Conservation (phyloP, 139 green algal species). For the Volvox reticuliferus region DNA sequence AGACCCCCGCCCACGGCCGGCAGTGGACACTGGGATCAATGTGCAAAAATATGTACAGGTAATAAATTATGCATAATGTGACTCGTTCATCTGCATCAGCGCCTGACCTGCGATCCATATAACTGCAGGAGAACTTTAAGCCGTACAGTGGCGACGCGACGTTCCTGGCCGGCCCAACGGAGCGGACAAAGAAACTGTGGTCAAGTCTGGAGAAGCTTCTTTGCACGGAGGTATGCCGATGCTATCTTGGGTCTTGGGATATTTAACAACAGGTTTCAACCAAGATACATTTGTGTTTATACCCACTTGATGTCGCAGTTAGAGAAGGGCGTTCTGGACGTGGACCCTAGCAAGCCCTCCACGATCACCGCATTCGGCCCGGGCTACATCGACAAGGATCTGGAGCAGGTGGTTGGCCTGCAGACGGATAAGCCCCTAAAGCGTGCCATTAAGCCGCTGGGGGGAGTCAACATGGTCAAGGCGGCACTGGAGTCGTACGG, state of each 20-base stretch:
- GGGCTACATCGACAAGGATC: slow-evolving; percentile 78
- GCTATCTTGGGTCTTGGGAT: too few species aligned
- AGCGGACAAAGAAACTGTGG: slow-evolving; percentile 68
- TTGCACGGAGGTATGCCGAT: slow-evolving; percentile 57
- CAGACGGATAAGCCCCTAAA: slow-evolving; percentile 83
- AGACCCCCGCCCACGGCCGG: slow-evolving; percentile 19
- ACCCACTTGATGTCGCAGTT: background rate
- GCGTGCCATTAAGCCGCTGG: slow-evolving; percentile 83
- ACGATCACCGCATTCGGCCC: slow-evolving; percentile 71
- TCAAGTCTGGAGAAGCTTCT: slow-evolving; percentile 59
- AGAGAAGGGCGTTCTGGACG: slow-evolving; percentile 67
- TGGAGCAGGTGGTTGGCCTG: slow-evolving; percentile 73
- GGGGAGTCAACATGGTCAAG: slow-evolving; percentile 80
- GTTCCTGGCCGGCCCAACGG: slow-evolving; percentile 71
- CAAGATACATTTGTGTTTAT: too few species aligned
- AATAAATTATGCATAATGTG: background rate
- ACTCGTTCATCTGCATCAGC: background rate
- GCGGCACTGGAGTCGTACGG: slow-evolving; percentile 74
- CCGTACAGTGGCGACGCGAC: slow-evolving; percentile 67
- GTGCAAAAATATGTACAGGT: slow-evolving; percentile 43
- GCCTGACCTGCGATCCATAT: background rate
- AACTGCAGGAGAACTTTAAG: slow-evolving; percentile 61
- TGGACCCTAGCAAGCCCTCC: slow-evolving; percentile 72
- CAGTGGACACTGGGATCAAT: slow-evolving; percentile 45
- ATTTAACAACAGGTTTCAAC: too few species aligned